Conservation (phyloP, 2,329 filamentous ascomycete species). For the Diaporthe australafricana region DNA sequence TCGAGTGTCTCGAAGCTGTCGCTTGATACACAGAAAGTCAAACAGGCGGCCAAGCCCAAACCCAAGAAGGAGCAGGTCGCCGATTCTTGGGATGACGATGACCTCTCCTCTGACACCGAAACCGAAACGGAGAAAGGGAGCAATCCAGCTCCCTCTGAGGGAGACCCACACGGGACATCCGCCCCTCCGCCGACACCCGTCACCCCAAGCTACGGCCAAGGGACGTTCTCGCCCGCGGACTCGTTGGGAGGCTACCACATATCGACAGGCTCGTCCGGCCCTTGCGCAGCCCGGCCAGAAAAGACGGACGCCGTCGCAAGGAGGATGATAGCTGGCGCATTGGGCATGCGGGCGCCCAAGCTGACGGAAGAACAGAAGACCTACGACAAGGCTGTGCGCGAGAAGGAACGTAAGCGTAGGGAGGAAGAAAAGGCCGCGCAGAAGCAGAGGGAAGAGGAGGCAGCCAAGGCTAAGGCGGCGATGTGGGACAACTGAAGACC, state of each 20-base stretch:
- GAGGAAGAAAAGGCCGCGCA: constrained; percentile 79
- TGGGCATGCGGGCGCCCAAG: constrained; percentile 84
- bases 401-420: constrained; percentile 83
- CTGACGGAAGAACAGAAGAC: constrained; percentile 89
- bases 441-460: constrained; percentile 69
- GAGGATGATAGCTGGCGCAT: constrained; percentile 87
- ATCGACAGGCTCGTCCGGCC: background rate
- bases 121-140: constrained; percentile 46
- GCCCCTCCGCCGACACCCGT: constrained; percentile 77
- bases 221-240: constrained; percentile 22
- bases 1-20: constrained; percentile 46
- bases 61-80: constrained; percentile 60
- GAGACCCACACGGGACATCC: constrained; percentile 42
- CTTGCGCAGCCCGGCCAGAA: constrained; percentile 70
- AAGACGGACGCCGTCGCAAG: constrained; percentile 94
- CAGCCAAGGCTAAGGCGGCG: constrained; percentile 82
- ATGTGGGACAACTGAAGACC: constrained; percentile 80
- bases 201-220: constrained; percentile 58
- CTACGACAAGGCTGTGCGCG: constrained; percentile 84
- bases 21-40: constrained; percentile 41
- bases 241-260: constrained; percentile 19
- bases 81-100: constrained; percentile 85
- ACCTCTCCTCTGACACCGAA: constrained; percentile 59
- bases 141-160: constrained; percentile 39
- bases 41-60: constrained; percentile 43